These are phyloP conservation scores for Candida coleopterorum DNA, from an alignment of 805 yeast species.

Conservation along the genomic window DNA sequence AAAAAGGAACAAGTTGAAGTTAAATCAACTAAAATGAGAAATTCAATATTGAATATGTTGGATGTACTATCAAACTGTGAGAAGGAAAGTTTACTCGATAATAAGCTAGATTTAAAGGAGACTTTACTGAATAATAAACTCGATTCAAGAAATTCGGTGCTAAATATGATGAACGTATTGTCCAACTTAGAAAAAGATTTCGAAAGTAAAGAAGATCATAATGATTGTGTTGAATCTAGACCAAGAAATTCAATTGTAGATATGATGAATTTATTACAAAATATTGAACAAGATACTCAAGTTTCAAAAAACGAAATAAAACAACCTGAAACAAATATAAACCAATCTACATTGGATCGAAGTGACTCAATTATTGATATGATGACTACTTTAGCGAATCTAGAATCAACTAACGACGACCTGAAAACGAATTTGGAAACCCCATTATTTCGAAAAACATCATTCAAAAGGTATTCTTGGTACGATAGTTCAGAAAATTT, in stretches of 20 bases:
- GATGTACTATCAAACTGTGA: conserved; percentile 10
- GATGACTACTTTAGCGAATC: conserved; percentile 23
- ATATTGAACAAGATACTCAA: too few relatives aligned
- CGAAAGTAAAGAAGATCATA: too few relatives aligned
- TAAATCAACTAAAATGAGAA: too few relatives aligned
- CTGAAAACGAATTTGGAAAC: not conserved
- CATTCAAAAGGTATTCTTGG: conserved; percentile 26
- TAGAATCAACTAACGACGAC: not conserved
- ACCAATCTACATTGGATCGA: conserved; percentile 1
- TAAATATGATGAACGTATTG: too few relatives aligned
- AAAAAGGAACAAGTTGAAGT: too few relatives aligned
- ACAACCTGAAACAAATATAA: not conserved
- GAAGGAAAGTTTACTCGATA: conserved; percentile 4
- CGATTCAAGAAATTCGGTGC: too few relatives aligned
- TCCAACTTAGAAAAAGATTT: too few relatives aligned
- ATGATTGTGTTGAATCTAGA: not conserved
- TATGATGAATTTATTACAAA: conserved; percentile 24
- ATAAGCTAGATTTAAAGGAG: too few relatives aligned
- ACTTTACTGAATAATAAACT: too few relatives aligned
- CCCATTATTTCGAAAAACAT: not conserved
- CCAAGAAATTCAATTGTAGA: conserved; percentile 21
- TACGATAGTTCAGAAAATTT: conserved; percentile 21
- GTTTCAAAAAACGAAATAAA: not conserved
- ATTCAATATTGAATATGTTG: conserved; percentile 14
- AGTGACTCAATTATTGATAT: conserved; percentile 28